Evolutionary conservation across 202 grass and related monocot species (phyloP).

Genomic region (Elaeis oleifera): DNA sequence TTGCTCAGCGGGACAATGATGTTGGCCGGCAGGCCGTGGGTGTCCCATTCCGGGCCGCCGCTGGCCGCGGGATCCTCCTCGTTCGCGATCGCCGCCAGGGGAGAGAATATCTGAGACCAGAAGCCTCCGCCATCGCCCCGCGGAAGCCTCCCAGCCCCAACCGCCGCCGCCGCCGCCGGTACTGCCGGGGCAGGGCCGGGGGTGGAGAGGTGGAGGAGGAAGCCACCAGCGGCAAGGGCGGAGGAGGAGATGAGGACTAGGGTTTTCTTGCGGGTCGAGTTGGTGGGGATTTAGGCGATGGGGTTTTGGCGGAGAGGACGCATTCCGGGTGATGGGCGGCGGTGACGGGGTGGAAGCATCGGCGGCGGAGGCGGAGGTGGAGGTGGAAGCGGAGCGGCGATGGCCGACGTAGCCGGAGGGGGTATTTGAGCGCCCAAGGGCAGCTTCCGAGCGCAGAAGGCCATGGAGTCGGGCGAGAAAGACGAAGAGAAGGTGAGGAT

Average conservation of each 20-base stretch:
- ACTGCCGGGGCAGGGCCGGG: conserved; percentile 20
- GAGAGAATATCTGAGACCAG: conserved; percentile 56
- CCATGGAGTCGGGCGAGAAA: conserved; percentile 14
- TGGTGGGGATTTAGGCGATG: background rate
- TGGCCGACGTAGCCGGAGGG: conserved; percentile 20
- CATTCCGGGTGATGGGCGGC: conserved; percentile 29
- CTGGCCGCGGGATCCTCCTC: conserved; percentile 30
- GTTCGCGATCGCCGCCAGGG: conserved; percentile 40
- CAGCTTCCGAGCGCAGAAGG: conserved; percentile 23
- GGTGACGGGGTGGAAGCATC: conserved; percentile 24
- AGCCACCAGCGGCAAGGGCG: conserved; percentile 31
- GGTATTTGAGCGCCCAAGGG: conserved; percentile 21
- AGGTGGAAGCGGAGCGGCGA: conserved; percentile 14
- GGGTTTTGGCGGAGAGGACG: conserved; percentile 11
- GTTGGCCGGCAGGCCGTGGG: conserved; percentile 69
- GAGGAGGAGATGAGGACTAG: conserved; percentile 14
- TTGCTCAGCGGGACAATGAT: conserved; percentile 65
- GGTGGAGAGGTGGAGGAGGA: conserved; percentile 45
- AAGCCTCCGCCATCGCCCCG: conserved; percentile 48
- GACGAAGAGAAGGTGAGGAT: too few species aligned
- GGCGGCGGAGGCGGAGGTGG: conserved; percentile 4
- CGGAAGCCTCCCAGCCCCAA: conserved; percentile 28
- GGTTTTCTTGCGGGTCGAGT: conserved; percentile 12
- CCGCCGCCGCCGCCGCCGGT: conserved; percentile 20
- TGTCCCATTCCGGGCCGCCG: conserved; percentile 55